These are phyloP conservation scores for Triangularia setosa DNA, from an alignment of 2,329 filamentous ascomycete species.

Conservation along the genomic window DNA sequence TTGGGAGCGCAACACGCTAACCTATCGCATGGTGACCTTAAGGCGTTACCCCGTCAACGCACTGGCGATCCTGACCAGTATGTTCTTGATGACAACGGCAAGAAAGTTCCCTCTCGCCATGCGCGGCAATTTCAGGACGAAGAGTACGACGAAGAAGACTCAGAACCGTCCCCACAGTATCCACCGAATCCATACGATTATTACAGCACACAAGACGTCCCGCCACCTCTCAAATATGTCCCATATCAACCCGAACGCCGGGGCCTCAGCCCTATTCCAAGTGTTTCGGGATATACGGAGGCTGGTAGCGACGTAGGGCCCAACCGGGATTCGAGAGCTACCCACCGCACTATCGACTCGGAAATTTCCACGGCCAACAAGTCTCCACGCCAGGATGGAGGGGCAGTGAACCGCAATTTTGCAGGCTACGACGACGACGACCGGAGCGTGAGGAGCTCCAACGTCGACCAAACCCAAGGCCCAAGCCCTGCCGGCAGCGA, in stretches of 20 bases:
- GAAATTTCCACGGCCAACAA: constrained; percentile 55
- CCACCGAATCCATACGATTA: constrained; percentile 40
- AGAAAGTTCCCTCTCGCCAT: constrained; percentile 35
- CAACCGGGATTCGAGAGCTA: constrained; percentile 55
- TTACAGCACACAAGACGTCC: constrained; percentile 59
- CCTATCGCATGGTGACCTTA: constrained; percentile 56
- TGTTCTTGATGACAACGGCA: constrained; percentile 45
- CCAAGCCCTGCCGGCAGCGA: constrained; percentile 50
- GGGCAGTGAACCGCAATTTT: constrained; percentile 44
- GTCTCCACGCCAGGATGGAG: constrained; percentile 44
- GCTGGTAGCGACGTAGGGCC: constrained; percentile 54
- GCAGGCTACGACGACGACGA: constrained; percentile 54
- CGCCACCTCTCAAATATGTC: constrained; percentile 61
- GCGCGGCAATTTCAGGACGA: constrained; percentile 30
- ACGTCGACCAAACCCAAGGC: constrained; percentile 49
- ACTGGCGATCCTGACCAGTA: constrained; percentile 40
- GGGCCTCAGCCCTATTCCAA: constrained; percentile 83
- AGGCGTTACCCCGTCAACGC: constrained; percentile 48
- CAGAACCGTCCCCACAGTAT: constrained; percentile 38
- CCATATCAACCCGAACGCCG: constrained; percentile 66
- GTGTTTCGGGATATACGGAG: constrained; percentile 81
- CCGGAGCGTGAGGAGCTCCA: constrained; percentile 49
- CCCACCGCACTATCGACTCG: constrained; percentile 47
- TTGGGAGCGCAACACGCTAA: constrained; percentile 67
- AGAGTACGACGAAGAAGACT: constrained; percentile 42